phyloP scores from a whole-genome alignment of 2,329 filamentous ascomycete genomes.

The Pezicula carpinea region DNA sequence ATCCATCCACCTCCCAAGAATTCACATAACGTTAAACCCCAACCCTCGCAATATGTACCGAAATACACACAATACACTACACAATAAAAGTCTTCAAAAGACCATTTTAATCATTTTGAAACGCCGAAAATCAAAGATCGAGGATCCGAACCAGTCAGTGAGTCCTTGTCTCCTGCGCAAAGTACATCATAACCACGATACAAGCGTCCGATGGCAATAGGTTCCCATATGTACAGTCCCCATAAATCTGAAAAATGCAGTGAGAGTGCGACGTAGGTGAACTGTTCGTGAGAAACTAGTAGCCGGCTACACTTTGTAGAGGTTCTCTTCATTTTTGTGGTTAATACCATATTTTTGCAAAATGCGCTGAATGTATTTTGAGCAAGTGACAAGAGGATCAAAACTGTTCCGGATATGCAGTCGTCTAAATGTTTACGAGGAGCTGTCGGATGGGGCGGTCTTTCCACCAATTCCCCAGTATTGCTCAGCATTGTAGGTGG shows the following conservation, averaged over 20 bases:
- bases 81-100: too few relatives aligned
- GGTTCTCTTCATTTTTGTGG: neutral
- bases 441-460: conserved; percentile 17
- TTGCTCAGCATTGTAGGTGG: conserved; percentile 67
- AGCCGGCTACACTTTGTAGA: neutral
- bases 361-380: neutral
- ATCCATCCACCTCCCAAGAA: neutral
- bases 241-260: neutral
- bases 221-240: neutral
- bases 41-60: too few relatives aligned
- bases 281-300: neutral
- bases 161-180: too few relatives aligned
- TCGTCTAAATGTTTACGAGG: too few relatives aligned
- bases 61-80: too few relatives aligned
- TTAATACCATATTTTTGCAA: neutral
- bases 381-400: neutral
- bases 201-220: too few relatives aligned
- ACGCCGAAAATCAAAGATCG: too few relatives aligned
- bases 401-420: neutral
- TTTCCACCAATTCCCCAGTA: conserved; percentile 64
- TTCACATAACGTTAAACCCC: too few relatives aligned
- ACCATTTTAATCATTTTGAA: too few relatives aligned
- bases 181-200: too few relatives aligned
- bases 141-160: too few relatives aligned
- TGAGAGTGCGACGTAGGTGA: neutral